A percentile compares a stretch with the other conserved stretches of the same genome.
phyloP scores from a whole-genome alignment of 2,329 filamentous ascomycete genomes.

The Hypoxylon sp. region DNA sequence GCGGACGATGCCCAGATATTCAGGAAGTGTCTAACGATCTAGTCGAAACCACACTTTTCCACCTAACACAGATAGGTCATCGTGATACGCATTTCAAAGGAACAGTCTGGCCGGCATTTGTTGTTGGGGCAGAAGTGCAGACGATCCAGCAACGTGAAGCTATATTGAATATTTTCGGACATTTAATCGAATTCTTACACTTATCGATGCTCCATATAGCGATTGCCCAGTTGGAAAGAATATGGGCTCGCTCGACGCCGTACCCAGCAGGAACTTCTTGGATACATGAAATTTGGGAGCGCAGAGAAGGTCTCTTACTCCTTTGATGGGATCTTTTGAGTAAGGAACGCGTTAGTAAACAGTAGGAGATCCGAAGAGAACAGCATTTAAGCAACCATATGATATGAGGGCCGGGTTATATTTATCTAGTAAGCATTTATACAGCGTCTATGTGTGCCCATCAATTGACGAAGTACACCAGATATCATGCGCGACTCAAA shows the following conservation, averaged over 20 bases:
- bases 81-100: conserved; percentile 24
- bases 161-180: background rate
- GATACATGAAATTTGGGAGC: conserved; percentile 5
- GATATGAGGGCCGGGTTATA: background rate
- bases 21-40: conserved; percentile 10
- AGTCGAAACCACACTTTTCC: conserved; percentile 6
- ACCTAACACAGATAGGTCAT: conserved; percentile 10
- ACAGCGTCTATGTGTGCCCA: background rate
- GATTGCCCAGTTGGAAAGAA: background rate
- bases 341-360: background rate
- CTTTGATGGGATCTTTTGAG: background rate
- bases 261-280: conserved; percentile 2
- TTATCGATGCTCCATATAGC: background rate
- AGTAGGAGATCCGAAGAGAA: background rate
- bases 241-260: background rate
- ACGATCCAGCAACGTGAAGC: background rate
- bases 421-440: background rate
- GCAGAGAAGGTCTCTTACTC: background rate
- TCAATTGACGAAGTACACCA: background rate
- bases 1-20: conserved; percentile 1
- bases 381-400: background rate
- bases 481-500: background rate
- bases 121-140: conserved; percentile 13
- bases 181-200: conserved; percentile 3
- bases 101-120: conserved; percentile 18